Evolutionary conservation across 2,329 filamentous ascomycete species (phyloP).

Genomic region (Pestalotiopsis fici): DNA sequence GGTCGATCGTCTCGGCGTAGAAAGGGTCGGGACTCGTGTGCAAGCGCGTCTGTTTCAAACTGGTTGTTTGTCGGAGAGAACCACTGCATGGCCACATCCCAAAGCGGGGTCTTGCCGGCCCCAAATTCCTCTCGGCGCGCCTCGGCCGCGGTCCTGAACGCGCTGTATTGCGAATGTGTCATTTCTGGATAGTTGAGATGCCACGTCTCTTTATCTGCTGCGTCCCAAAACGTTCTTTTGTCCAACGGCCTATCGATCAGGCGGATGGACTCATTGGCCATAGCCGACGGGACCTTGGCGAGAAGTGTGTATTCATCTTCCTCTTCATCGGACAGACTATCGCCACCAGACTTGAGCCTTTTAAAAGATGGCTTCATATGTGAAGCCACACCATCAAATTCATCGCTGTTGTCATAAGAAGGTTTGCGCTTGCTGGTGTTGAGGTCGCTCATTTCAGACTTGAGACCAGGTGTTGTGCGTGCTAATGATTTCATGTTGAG

Average conservation of each 20-base stretch:
- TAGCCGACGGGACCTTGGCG: conserved; percentile 49
- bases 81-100: conserved; percentile 59
- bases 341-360: conserved; percentile 52
- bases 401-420: conserved; percentile 51
- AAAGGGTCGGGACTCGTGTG: conserved; percentile 19
- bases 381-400: conserved; percentile 37
- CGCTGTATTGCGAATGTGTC: conserved; percentile 59
- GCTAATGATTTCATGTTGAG: conserved; percentile 42
- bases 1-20: conserved; percentile 23
- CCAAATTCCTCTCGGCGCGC: conserved; percentile 54
- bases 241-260: conserved; percentile 59
- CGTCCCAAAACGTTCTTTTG: conserved; percentile 60
- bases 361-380: conserved; percentile 53
- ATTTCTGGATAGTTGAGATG: conserved; percentile 66
- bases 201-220: conserved; percentile 54
- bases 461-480: conserved; percentile 19
- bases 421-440: conserved; percentile 59
- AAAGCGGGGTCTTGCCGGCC: conserved; percentile 51
- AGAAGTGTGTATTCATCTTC: conserved; percentile 44
- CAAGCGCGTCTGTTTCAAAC: conserved; percentile 15
- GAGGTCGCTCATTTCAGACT: conserved; percentile 32
- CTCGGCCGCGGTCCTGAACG: conserved; percentile 53
- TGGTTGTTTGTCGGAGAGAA: conserved; percentile 46
- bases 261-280: conserved; percentile 50
- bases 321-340: conserved; percentile 35